Percentiles rank a stretch among this genome's conserved stretches.
These are phyloP conservation scores for Cladophialophora carrionii DNA, from an alignment of 2,329 filamentous ascomycete genomes.

Conservation along the genomic window DNA sequence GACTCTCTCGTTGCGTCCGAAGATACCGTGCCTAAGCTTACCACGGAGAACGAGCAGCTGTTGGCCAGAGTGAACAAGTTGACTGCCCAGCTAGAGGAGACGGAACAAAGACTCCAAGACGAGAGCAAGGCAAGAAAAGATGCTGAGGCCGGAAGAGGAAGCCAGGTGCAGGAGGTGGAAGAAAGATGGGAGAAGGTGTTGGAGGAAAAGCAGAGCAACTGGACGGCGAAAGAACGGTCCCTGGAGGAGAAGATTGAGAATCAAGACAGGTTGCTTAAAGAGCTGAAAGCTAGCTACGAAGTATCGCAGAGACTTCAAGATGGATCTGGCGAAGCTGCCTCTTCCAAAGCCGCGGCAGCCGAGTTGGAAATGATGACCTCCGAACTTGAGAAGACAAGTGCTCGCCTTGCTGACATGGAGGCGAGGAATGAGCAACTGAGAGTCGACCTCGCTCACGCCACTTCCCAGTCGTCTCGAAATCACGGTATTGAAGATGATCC, in stretches of 20 bases:
- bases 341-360: conserved; percentile 74
- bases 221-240: conserved; percentile 88
- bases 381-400: conserved; percentile 86
- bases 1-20: conserved; percentile 91
- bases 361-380: conserved; percentile 92
- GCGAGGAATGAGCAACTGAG: conserved; percentile 91
- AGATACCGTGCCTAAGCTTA: conserved; percentile 86
- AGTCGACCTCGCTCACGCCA: conserved; percentile 85
- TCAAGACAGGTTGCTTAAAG: conserved; percentile 87
- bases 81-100: conserved; percentile 79
- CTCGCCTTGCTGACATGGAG: conserved; percentile 85
- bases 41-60: conserved; percentile 85
- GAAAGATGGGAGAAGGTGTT: conserved; percentile 86
- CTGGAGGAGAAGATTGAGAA: conserved; percentile 93
- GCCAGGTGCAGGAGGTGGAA: conserved; percentile 85
- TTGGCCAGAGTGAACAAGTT: conserved; percentile 75
- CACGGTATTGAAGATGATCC: conserved; percentile 81
- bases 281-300: conserved; percentile 96
- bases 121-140: conserved; percentile 74
- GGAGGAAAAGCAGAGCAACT: conserved; percentile 93
- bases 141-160: conserved; percentile 75
- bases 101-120: conserved; percentile 76
- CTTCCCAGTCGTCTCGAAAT: conserved; percentile 67
- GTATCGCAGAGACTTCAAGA: conserved; percentile 85
- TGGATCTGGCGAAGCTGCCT: conserved; percentile 61